Evolutionary conservation across 208 protist genomes (phyloP).

Genomic region (Acanthamoeba polyphaga): DNA sequence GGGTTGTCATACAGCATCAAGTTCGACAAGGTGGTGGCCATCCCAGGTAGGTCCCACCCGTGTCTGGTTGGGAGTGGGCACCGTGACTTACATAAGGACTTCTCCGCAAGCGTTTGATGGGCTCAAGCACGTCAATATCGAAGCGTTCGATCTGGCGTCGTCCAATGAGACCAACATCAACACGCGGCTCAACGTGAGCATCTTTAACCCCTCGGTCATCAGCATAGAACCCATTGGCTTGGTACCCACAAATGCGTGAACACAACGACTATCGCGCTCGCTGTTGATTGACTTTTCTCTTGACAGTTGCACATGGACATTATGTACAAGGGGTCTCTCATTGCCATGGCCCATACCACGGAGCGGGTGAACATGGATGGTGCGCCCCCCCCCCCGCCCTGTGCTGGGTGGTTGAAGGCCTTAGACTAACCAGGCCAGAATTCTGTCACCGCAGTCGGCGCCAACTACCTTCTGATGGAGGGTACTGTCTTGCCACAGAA

Average conservation of each 20-base stretch:
- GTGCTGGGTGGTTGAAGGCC: too few species aligned
- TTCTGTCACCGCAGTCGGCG: neutral
- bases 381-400: neutral
- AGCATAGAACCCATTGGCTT: constrained; percentile 20
- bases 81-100: too few species aligned
- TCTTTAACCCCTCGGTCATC: constrained; percentile 52
- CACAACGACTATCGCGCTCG: neutral
- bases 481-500: constrained; percentile 19
- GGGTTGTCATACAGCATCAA: neutral
- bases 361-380: constrained; percentile 1
- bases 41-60: neutral
- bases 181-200: neutral
- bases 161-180: constrained; percentile 71
- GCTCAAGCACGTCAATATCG: neutral
- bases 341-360: neutral
- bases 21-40: neutral
- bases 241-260: neutral
- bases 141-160: constrained; percentile 21
- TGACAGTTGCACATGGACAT: constrained; percentile 14
- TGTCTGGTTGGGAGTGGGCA: too few species aligned
- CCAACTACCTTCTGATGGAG: neutral
- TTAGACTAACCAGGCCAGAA: neutral
- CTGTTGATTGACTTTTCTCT: neutral
- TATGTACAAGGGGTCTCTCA: neutral
- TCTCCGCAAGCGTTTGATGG: neutral